Evolutionary conservation across 2,329 filamentous ascomycete genomes (phyloP).

Genomic region (Ascochyta clinopodiicola): DNA sequence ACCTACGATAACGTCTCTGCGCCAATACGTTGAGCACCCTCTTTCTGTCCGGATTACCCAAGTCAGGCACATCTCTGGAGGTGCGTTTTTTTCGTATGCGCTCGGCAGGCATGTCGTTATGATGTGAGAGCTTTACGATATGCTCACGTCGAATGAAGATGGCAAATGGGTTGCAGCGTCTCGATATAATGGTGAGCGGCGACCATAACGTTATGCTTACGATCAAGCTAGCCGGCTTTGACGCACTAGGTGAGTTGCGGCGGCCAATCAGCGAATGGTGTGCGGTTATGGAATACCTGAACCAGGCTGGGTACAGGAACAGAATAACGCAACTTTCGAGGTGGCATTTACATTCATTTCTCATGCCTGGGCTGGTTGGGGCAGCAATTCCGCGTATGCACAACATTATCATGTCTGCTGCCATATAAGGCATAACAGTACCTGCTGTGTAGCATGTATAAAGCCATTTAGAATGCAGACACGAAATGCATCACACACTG

Average conservation of each 20-base stretch:
- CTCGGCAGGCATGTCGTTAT: conserved; percentile 33
- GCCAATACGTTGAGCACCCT: conserved; percentile 41
- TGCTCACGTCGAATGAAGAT: background rate
- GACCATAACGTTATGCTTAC: conserved; percentile 38
- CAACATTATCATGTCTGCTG: background rate
- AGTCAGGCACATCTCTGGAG: conserved; percentile 27
- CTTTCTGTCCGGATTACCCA: conserved; percentile 40
- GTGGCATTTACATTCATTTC: background rate
- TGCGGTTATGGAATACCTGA: background rate
- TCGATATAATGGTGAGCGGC: conserved; percentile 12
- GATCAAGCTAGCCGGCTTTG: background rate
- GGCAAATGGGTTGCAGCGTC: background rate
- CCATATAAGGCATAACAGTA: background rate
- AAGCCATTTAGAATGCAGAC: background rate
- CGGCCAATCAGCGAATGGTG: conserved; percentile 2
- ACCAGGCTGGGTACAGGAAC: background rate
- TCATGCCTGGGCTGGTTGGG: too few relatives aligned
- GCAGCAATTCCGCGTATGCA: background rate
- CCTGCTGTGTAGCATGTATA: background rate
- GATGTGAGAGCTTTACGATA: conserved; percentile 13
- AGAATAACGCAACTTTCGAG: background rate
- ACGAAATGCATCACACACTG: background rate
- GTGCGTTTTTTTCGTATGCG: conserved; percentile 30
- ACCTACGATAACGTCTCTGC: conserved; percentile 41
- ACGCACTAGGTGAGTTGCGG: background rate